These are phyloP conservation scores for Geotrichum cucujoidarum DNA, from an alignment of 1,139 yeast genomes.

Conservation along the genomic window DNA sequence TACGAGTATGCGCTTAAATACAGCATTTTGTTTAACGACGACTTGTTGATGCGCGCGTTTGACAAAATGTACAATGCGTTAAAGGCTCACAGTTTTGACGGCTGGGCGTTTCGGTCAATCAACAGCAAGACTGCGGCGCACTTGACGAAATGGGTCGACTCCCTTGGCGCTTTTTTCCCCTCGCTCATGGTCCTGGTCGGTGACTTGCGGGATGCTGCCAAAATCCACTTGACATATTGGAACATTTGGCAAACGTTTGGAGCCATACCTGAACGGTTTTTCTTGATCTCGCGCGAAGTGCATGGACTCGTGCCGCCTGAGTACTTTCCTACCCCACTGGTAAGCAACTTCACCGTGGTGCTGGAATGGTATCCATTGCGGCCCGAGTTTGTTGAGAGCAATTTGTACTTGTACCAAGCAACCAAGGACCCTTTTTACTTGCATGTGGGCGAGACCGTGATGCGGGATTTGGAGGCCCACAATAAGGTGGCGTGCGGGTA, in stretches of 20 bases:
- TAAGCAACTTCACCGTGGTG: slow-evolving; percentile 21
- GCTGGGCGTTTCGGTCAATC: slow-evolving; percentile 55
- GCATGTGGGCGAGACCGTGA: slow-evolving; percentile 62
- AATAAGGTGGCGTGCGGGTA: slow-evolving; percentile 71
- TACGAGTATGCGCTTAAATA: slow-evolving; percentile 84
- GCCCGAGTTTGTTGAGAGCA: slow-evolving; percentile 88
- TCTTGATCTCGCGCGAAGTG: slow-evolving; percentile 28
- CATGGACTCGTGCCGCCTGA: too few species aligned
- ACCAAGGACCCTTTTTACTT: slow-evolving; percentile 81
- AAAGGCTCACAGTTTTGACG: slow-evolving; percentile 43
- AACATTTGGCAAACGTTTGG: slow-evolving; percentile 79
- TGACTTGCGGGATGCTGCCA: slow-evolving; percentile 59
- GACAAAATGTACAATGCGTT: slow-evolving; percentile 54
- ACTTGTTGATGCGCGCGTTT: slow-evolving; percentile 56
- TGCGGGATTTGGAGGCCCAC: slow-evolving; percentile 49
- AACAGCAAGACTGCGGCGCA: slow-evolving; percentile 49
- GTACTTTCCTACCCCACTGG: too few species aligned
- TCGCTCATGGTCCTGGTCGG: slow-evolving; percentile 81
- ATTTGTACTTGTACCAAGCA: slow-evolving; percentile 76
- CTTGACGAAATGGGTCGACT: slow-evolving; percentile 70
- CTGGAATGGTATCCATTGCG: slow-evolving; percentile 90
- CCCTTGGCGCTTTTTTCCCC: slow-evolving; percentile 82
- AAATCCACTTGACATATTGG: slow-evolving; percentile 55
- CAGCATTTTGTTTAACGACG: slow-evolving; percentile 67
- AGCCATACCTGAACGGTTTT: slow-evolving; percentile 87